Base-by-base conservation (phyloP, 2,329 filamentous ascomycete genomes). In the Beauveria pseudobassiana region DNA sequence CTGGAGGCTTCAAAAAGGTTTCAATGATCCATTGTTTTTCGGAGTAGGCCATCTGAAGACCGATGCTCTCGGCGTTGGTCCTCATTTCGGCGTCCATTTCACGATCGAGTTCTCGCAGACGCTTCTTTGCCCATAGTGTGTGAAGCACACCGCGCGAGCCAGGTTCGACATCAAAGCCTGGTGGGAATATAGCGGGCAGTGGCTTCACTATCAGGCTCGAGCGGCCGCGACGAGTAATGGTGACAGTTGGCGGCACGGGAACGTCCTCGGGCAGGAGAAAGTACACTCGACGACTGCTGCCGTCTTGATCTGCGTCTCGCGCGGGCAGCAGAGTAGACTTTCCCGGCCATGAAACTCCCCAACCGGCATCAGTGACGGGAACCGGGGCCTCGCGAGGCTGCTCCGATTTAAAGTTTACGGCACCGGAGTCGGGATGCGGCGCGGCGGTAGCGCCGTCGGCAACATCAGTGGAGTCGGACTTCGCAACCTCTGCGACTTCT, bases 61-160 rank as follows among this genome's bases (percentile, higher is more conserved):
- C 92, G 20, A 96, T 84, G 22, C 92, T 89, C 75, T 96, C 92
- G 14, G 83, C 82, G 70, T 96, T 96, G 65, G 80, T 78, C 67
- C 82, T 82, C 70, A 88, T 82, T 76, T 96, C 92, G 8, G 78
- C 77, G 10, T 83, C 84, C 67, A 96, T 93, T 77, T 96, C 92
- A 62, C 80, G 80, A 57, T 91, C 85, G 53, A 96, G 77, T 64
- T 89, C 87, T 38, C 86, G 84, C 24, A 96, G 77, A 48, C 92
- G 81, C 73, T 90, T 88, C 78, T 92, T 92, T 20, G 90, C 93
- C 91, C 93, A 97, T 62, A 93, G 86, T 2, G 91, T 96, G 71
- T 96, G 93, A 63, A 96, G 75, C 2, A 96, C 90, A 1, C 92
- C 92, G 65, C 90, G 89, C 68, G 87, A 87, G 7, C 90, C 90